These are phyloP conservation scores for Castanea crenata DNA, from an alignment of 306 rosid genomes.

Conservation along the genomic window DNA sequence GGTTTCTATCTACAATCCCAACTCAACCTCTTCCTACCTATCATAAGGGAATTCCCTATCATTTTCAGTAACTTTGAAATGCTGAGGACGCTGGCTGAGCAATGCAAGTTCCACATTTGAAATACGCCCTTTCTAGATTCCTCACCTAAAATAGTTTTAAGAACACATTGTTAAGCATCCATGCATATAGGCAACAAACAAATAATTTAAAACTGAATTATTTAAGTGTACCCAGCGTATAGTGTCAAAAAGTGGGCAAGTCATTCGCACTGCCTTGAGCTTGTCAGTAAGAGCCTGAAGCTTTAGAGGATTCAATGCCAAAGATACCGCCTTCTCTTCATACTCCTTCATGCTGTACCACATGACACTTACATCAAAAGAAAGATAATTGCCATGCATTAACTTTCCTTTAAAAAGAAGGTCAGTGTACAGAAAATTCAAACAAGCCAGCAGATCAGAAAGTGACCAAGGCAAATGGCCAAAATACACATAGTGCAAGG, in stretches of 20 bases:
- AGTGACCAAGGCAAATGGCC: too few relatives aligned
- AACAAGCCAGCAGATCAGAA: too few relatives aligned
- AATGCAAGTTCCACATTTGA: constrained; percentile 59
- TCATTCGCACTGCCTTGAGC: constrained; percentile 77
- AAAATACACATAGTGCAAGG: too few relatives aligned
- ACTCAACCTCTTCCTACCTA: constrained; percentile 38
- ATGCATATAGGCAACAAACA: too few relatives aligned
- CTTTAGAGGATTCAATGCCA: constrained; percentile 77
- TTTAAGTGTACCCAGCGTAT: constrained; percentile 68
- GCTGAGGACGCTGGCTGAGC: constrained; percentile 54
- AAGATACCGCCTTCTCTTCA: constrained; percentile 83
- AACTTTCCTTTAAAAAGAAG: too few relatives aligned
- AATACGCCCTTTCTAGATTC: constrained; percentile 53
- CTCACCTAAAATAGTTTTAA: constrained; percentile 34
- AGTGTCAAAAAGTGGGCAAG: constrained; percentile 94
- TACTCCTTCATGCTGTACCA: constrained; percentile 77
- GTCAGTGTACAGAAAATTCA: too few relatives aligned
- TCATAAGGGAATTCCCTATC: constrained; percentile 50
- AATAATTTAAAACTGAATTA: neutral
- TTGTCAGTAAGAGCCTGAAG: constrained; percentile 71
- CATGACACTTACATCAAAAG: neutral
- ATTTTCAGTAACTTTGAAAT: constrained; percentile 51
- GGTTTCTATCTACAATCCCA: constrained; percentile 47
- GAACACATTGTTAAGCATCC: too few relatives aligned
- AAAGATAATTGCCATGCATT: neutral